Base-by-base conservation (phyloP, 169 alveolate genomes). In the Babesia microti region DNA sequence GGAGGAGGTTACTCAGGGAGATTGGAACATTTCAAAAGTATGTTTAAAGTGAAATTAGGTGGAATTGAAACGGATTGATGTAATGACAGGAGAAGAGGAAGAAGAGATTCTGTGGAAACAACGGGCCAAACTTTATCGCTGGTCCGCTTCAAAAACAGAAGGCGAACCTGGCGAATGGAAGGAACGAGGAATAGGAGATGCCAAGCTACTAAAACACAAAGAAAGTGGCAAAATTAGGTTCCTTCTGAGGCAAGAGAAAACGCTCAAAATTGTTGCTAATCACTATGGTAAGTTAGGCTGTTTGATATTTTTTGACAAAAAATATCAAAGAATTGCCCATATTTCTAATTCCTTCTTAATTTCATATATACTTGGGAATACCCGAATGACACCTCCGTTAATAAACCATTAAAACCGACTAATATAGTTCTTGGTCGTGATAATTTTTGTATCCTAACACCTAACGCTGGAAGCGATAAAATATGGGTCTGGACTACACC, bases 151-250 rank as follows among this genome's bases (percentile, higher is more conserved):
- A 7, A 70, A 65, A 47, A 65, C 76, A 3, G 76, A 65, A 23
- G 70, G 76, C n/a, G 75, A 53, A 30, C 72, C 75, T 0, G 92
- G 87, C 11, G 96, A 91, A 61, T 92, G 97, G 98, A 93, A 93
- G 68, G 98, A 93, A 69, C 71, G 98, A 36, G 98, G 98, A 18
- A 78, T 91, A 15, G 98, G 98, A 0, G 94, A 93, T 40, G 79
- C 94, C 19, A 93, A 90, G 73, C 78, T 93, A 48, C 79, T 92
- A 65, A 81, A 87, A 63, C 95, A 93, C 80, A 91, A 83, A 60
- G 86, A 84, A 12, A 76, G 87, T 2, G 88, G 88, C 41, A 87
- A 67, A 47, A 89, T 93, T 24, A 78, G 97, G 56, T 88, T 89
- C 67, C 67, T 93, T 7, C 71, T 93, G 50, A 81, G 98, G 30